Base-by-base conservation (phyloP, 306 rosid species). In the Fagus sylvatica region DNA sequence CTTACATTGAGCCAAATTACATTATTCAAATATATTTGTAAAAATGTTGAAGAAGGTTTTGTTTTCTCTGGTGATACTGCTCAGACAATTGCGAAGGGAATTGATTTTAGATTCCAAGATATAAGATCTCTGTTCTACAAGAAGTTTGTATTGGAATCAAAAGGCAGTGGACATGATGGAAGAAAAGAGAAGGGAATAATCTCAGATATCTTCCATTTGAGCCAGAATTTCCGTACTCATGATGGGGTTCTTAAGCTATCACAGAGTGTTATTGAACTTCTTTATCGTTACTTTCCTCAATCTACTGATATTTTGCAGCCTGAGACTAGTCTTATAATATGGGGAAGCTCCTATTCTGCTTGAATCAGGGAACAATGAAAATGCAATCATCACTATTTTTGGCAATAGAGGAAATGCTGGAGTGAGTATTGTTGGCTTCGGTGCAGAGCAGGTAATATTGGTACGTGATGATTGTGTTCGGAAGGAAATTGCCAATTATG, bases 61-160 rank as follows among this genome's bases (percentile, higher is more conserved):
- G 93, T 93, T 54, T 93, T 93, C 65, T 87, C 94, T 3, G 96
- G 98, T 11, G 98, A 93, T 74, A 90, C 98, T 0, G 94, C 98
- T 0, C 98, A 93, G 33, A 90, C 94, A 0, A 90, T 93, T 60
- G 87, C 91, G 51, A 91, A 91, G 76, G 98, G 96, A 37, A 86
- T 93, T 69, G 93, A 93, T 78, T 90, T 93, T 61, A 83, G 94
- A 59, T 90, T 93, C 71, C 87, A 93, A 64, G 96, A 93, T 62
- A 90, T 93, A 57, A 76, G 82, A 64, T 61, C 78, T 53, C 84
- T 93, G 7, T 93, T 93, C 62, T 89, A 90, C 86, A 80, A 82
- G 68, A 87, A 81, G 67, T 89, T 93, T 79, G 78, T 93, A 22
- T 22, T 57, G 36, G 87, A 87, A 82, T 80, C 90, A 16, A 84